Percentiles rank a stretch among this genome's conserved stretches.
These are phyloP conservation scores for Cryphonectria naterciae DNA, from an alignment of 2,329 filamentous ascomycete genomes.

Conservation along the genomic window DNA sequence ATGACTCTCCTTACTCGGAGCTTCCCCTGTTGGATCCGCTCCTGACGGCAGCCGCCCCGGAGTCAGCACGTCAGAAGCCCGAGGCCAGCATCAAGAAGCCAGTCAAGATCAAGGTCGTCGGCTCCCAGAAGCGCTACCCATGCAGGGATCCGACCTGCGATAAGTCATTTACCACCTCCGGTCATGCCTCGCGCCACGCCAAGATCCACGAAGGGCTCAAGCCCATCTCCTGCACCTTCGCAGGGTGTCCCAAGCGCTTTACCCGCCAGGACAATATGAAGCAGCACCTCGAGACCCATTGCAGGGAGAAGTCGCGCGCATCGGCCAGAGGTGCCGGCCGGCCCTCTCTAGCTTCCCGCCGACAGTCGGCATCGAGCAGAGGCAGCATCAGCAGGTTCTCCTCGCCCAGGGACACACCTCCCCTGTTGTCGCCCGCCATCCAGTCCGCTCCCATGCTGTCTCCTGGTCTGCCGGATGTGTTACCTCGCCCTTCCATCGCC, in stretches of 20 bases:
- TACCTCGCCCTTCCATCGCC: slow-evolving; percentile 46
- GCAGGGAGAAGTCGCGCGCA: slow-evolving; percentile 61
- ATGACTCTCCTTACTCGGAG: slow-evolving; percentile 6
- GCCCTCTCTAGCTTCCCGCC: slow-evolving; percentile 32
- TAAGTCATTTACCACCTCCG: slow-evolving; percentile 83
- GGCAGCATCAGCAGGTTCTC: slow-evolving; percentile 28
- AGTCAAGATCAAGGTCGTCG: slow-evolving; percentile 25
- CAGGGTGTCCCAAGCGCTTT: slow-evolving; percentile 69
- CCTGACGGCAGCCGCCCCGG: not conserved
- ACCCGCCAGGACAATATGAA: slow-evolving; percentile 87
- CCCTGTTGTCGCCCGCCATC: slow-evolving; percentile 39
- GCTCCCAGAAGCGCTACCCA: slow-evolving; percentile 67
- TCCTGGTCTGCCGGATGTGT: slow-evolving; percentile 48
- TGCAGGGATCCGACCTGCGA: slow-evolving; percentile 73
- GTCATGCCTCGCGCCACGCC: slow-evolving; percentile 81
- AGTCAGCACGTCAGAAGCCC: slow-evolving; percentile 44
- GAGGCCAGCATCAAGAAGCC: slow-evolving; percentile 21
- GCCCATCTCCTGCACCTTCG: slow-evolving; percentile 68
- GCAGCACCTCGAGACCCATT: slow-evolving; percentile 79
- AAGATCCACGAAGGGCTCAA: slow-evolving; percentile 86
- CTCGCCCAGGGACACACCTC: slow-evolving; percentile 38
- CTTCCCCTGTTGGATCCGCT: not conserved
- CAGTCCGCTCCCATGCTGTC: slow-evolving; percentile 51
- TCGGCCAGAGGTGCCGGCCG: slow-evolving; percentile 37
- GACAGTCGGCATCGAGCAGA: slow-evolving; percentile 35